These are phyloP conservation scores for Moesziomyces sp. DNA, from an alignment of 1,284 basidiomycete species.

Conservation along the genomic window DNA sequence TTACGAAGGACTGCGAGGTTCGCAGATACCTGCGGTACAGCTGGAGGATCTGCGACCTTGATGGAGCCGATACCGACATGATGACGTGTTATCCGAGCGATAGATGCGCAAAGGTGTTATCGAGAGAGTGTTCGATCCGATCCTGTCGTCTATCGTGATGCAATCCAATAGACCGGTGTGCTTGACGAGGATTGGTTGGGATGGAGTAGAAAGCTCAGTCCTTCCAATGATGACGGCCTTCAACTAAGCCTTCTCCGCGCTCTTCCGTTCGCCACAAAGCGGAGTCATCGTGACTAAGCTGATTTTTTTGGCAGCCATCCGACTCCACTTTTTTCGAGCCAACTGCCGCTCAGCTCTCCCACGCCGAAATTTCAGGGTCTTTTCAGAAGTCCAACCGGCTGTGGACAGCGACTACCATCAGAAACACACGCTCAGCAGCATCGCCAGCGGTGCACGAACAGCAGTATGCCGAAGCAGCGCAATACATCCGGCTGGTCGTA, in stretches of 20 bases:
- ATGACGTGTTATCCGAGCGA: not conserved
- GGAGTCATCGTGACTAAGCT: conserved; percentile 42
- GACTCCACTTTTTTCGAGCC: conserved; percentile 18
- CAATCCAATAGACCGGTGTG: not conserved
- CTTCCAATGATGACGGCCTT: conserved; percentile 17
- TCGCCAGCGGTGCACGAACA: too few relatives aligned
- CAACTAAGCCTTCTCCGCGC: conserved; percentile 15
- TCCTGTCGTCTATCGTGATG: not conserved
- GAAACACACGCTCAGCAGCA: too few relatives aligned
- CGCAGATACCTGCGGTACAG: conserved; percentile 64
- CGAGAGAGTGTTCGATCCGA: too few relatives aligned
- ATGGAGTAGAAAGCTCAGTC: not conserved
- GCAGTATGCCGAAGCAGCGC: conserved; percentile 37
- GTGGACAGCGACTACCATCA: too few relatives aligned
- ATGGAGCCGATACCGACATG: conserved; percentile 46
- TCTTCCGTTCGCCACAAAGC: conserved; percentile 12
- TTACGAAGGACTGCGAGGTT: conserved; percentile 65
- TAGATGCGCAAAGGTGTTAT: not conserved
- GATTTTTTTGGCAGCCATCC: not conserved
- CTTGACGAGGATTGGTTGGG: not conserved
- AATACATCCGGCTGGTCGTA: conserved; percentile 50
- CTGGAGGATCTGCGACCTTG: conserved; percentile 55
- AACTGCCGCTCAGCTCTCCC: not conserved
- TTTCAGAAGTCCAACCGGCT: not conserved
- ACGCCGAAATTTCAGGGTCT: not conserved